Percentiles rank a stretch among this genome's conserved stretches.
Conservation (phyloP, 495 filamentous ascomycete genomes). For the Penicillium ucsense region DNA sequence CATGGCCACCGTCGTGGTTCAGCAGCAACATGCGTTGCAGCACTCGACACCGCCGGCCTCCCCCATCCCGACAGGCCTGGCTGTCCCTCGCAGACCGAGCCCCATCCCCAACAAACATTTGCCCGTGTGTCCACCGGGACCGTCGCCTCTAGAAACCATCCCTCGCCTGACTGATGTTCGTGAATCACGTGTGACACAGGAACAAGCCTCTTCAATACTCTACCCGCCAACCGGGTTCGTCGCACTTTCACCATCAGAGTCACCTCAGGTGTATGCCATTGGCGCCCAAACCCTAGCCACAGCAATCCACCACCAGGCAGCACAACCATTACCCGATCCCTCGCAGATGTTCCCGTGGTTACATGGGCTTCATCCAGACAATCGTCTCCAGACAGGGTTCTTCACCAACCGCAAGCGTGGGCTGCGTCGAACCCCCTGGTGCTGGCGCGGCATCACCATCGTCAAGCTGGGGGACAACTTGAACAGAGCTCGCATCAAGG, state of each 20-base stretch:
- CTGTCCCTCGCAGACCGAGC: constrained; percentile 34
- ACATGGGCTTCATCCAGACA: constrained; percentile 85
- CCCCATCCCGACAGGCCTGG: constrained; percentile 27
- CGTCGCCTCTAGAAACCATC: constrained; percentile 43
- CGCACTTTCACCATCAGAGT: constrained; percentile 43
- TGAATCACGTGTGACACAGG: constrained; percentile 25
- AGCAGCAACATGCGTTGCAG: constrained; percentile 36
- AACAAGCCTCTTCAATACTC: constrained; percentile 56
- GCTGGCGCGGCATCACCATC: constrained; percentile 71
- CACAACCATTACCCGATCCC: constrained; percentile 75
- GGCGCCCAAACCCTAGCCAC: constrained; percentile 55
- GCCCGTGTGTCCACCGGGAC: constrained; percentile 72
- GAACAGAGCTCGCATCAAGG: constrained; percentile 65
- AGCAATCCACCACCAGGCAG: constrained; percentile 63
- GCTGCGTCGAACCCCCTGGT: constrained; percentile 63
- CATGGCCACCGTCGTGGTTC: constrained; percentile 46
- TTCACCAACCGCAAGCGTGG: constrained; percentile 69
- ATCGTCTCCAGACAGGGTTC: constrained; percentile 80
- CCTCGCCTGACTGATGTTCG: constrained; percentile 36
- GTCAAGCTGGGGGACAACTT: constrained; percentile 86
- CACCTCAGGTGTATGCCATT: constrained; percentile 57
- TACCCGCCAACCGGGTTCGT: constrained; percentile 60
- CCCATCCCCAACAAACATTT: constrained; percentile 88
- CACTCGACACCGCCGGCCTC: constrained; percentile 38
- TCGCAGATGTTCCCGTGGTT: constrained; percentile 90